These are phyloP conservation scores for Pseudonitzschia delicatissima DNA, from an alignment of 108 stramenopile genomes.

Conservation along the genomic window DNA sequence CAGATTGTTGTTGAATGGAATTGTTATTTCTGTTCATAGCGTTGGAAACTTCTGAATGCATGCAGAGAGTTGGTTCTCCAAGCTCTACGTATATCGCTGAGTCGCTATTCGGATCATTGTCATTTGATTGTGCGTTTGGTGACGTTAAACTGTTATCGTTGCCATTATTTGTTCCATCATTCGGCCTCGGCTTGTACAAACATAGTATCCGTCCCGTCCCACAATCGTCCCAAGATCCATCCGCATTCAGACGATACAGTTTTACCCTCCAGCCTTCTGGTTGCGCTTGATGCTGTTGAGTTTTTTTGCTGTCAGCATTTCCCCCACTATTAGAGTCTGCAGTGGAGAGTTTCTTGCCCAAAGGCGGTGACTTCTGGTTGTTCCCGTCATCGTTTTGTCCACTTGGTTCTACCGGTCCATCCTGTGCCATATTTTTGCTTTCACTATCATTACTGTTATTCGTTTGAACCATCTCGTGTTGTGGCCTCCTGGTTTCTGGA, in stretches of 20 bases:
- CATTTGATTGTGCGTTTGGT: neutral
- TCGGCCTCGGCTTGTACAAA: slow-evolving; percentile 42
- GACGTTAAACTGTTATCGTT: neutral
- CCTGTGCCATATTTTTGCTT: neutral
- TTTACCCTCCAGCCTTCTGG: slow-evolving; percentile 89
- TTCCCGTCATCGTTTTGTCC: neutral
- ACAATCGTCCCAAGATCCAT: slow-evolving; percentile 91
- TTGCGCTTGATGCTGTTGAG: slow-evolving; percentile 26
- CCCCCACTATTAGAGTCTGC: neutral
- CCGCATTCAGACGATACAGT: slow-evolving; percentile 78
- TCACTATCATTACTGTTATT: neutral
- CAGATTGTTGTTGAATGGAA: slow-evolving; percentile 15
- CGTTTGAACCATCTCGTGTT: neutral
- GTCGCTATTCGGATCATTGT: slow-evolving; percentile 12
- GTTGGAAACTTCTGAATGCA: slow-evolving; percentile 67
- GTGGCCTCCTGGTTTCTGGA: too few species aligned
- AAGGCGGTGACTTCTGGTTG: too few species aligned
- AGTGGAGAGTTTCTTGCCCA: neutral
- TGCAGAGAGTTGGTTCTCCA: slow-evolving; percentile 80
- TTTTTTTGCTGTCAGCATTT: neutral
- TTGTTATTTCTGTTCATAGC: slow-evolving; percentile 9
- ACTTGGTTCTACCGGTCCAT: neutral
- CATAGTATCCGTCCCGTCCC: slow-evolving; percentile 84
- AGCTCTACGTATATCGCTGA: slow-evolving; percentile 57
- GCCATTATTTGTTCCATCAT: neutral